Evolutionary conservation across 306 rosid genomes (phyloP).

Genomic region (Begonia peltatifolia): DNA sequence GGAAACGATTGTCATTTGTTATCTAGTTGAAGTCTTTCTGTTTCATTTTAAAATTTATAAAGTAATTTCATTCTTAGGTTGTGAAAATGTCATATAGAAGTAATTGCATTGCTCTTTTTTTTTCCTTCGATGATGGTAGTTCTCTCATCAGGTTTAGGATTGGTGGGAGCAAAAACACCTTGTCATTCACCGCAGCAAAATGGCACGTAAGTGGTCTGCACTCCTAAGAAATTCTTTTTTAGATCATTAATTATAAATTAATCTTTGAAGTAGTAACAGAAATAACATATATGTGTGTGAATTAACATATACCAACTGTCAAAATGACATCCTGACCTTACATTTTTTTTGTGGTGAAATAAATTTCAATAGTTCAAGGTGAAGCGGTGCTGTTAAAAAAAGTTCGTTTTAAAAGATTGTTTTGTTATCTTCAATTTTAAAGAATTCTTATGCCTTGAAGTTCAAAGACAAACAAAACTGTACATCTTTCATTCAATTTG

Average conservation of each 20-base stretch:
- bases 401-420: no score
- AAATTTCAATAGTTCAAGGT: not conserved
- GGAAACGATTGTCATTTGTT: not conserved
- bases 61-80: not conserved
- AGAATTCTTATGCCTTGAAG: no score
- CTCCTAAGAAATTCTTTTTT: not conserved
- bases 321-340: no score
- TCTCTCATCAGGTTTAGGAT: constrained; percentile 59
- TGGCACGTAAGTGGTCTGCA: constrained; percentile 30
- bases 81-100: not conserved
- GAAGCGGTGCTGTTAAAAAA: no score
- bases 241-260: not conserved
- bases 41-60: no score
- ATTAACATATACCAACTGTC: not conserved
- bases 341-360: not conserved
- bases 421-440: no score
- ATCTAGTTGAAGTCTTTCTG: no score
- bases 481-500: no score
- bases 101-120: not conserved
- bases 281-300: not conserved
- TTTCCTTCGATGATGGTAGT: not conserved
- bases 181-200: constrained; percentile 57
- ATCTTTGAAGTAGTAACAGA: not conserved
- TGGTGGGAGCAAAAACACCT: constrained; percentile 71
- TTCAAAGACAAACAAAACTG: no score